Base-by-base conservation (phyloP, 306 rosid species). In the Amphicarpaea edgeworthii region DNA sequence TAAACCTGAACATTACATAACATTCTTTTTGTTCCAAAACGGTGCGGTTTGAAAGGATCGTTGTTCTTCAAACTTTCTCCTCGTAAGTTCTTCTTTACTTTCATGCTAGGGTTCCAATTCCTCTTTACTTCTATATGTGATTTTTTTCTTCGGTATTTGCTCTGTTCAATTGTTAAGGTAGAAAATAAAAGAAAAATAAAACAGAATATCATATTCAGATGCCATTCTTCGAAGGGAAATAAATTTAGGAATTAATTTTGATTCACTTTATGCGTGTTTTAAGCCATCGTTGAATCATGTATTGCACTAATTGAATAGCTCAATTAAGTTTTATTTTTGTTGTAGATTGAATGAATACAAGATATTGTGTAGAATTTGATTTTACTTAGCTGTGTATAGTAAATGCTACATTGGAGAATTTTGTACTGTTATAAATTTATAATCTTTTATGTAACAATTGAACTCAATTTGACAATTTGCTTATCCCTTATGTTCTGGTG, bases 51-150 rank as follows among this genome's bases (percentile, higher is more conserved):
- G 61, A 12, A 51, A 19, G 14, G 5, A 72, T 9, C 17, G 0
- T 28, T 28, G 32, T 38, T 58, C 26, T 20, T 72, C 69, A 26
- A 26, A 34, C 20, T n/a, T 70, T 37, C 43, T 53, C 57, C 40
- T 20, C 0, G 69, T 63, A 53, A 71, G 71, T 20, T 24, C 42
- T 63, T 30, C 75, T 2, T 3, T 41, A 7, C 54, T 43, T 49
- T 69, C 8, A 3, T 12, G 24, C 17, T 77, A 77, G 76, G 79
- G 79, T 37, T 82, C 8, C 26, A 6, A 10, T 64, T 54, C 50
- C 16, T 24, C 37, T 70, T 37, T 24, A 8, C 26, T 34, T 67
- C 53, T 42, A 14, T 12, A 7, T 6, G 55, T 59, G 2, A 60
- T 47, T 60, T 46, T 46, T 51, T 9, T 38, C 23, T 15, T 69